Conservation (phyloP, 1,284 basidiomycete genomes). For the Microbotryomycetes sp. region DNA sequence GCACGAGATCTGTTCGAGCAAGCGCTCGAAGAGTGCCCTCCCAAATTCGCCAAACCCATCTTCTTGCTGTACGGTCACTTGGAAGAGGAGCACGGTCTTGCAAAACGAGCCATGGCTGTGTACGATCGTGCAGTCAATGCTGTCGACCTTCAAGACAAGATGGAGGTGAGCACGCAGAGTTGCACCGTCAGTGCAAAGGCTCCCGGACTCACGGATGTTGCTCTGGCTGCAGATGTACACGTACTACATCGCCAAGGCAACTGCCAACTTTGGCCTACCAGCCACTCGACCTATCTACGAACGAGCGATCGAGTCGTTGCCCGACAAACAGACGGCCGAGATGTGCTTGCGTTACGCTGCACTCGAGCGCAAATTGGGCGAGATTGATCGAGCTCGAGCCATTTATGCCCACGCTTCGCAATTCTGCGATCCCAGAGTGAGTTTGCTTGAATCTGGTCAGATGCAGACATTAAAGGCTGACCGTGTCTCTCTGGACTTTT, state of each 20-base stretch:
- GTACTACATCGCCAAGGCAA: conserved; percentile 95
- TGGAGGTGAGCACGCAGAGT: conserved; percentile 58
- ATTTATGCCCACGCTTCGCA: conserved; percentile 97
- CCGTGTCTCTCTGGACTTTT: background rate
- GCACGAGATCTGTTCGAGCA: conserved; percentile 96
- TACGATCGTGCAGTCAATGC: conserved; percentile 86
- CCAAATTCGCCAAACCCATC: conserved; percentile 88
- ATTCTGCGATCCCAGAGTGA: conserved; percentile 89
- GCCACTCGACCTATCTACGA: conserved; percentile 97
- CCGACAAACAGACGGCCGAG: conserved; percentile 89
- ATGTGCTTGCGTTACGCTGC: conserved; percentile 95
- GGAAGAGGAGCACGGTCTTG: conserved; percentile 91
- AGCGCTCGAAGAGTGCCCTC: conserved; percentile 89
- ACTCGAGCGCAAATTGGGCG: conserved; percentile 94
- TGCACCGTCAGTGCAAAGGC: background rate
- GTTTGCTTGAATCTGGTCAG: conserved; percentile 12
- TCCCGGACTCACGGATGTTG: background rate
- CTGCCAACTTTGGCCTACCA: conserved; percentile 88
- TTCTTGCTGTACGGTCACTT: conserved; percentile 92
- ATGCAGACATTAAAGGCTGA: conserved; percentile 2
- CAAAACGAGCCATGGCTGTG: conserved; percentile 92
- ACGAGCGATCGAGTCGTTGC: conserved; percentile 85
- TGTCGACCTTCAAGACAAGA: conserved; percentile 84
- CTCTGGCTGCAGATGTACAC: conserved; percentile 69
- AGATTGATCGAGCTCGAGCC: conserved; percentile 93